Evolutionary conservation across 495 filamentous ascomycete species (phyloP).

Genomic region (Neurospora sp.): DNA sequence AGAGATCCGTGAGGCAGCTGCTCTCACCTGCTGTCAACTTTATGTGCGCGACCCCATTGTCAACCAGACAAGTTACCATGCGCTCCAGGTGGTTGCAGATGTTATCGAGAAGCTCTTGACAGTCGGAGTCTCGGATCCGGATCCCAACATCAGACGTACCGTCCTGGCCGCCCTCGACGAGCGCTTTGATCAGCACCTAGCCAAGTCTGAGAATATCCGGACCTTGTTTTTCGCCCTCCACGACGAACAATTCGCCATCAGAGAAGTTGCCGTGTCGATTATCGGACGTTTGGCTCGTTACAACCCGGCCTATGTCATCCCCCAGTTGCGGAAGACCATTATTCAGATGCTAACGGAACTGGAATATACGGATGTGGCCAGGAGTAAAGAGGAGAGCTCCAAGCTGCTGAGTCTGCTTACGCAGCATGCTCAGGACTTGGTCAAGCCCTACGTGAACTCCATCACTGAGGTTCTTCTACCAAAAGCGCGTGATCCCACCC

Average conservation of each 20-base stretch:
- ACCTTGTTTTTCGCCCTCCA: conserved; percentile 95
- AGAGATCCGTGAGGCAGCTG: conserved; percentile 86
- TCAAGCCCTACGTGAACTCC: conserved; percentile 90
- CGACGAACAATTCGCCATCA: conserved; percentile 81
- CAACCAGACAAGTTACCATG: conserved; percentile 92
- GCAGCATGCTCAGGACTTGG: conserved; percentile 77
- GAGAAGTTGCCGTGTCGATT: conserved; percentile 90
- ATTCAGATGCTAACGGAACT: conserved; percentile 94
- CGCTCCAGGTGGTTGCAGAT: conserved; percentile 90
- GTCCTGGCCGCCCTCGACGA: conserved; percentile 82
- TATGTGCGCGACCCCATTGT: conserved; percentile 95
- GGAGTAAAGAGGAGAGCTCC: conserved; percentile 91
- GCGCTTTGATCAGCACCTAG: conserved; percentile 89
- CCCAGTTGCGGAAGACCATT: conserved; percentile 81
- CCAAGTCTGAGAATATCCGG: conserved; percentile 90
- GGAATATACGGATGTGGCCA: conserved; percentile 85
- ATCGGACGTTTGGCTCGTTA: conserved; percentile 84
- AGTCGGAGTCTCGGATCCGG: conserved; percentile 84
- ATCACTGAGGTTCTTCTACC: conserved; percentile 86
- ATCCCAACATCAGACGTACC: conserved; percentile 76
- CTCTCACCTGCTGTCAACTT: conserved; percentile 93
- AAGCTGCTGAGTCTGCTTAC: conserved; percentile 87
- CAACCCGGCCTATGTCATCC: conserved; percentile 96
- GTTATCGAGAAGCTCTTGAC: conserved; percentile 94
- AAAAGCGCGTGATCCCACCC: conserved; percentile 71